Evolutionary conservation across 306 rosid species (phyloP), one percentile per base, ranked within the genome.

Genomic region (Citrullus amarus): DNA sequence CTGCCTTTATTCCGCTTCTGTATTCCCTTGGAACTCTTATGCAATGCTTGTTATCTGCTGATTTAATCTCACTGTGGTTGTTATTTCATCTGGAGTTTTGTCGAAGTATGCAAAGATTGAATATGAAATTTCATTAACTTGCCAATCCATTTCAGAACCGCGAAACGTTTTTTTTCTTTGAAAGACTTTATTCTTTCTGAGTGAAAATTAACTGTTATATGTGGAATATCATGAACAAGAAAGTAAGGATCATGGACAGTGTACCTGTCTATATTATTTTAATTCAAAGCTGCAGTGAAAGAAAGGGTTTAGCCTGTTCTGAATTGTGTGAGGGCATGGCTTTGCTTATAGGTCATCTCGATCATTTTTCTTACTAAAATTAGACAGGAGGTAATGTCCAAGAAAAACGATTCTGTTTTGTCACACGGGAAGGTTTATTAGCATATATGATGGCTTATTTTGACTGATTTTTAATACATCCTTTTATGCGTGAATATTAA

Each of bases 71-170:
- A 51, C 62, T 53, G 44, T 50, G 60, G 60, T 73, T 28, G 57
- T 73, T 51, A 25, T 73, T 36, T 73, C 10, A 73, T 73, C 22
- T 73, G 46, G 44, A 73, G 61, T 73, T 73, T 16, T 73, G 77
- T 73, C 9, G 60, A 72, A 72, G 60, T 8, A 32, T 16, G 44
- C 60, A 9, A 73, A 11, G 55, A 30, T 72, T 73, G 61, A 73
- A 51, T 6, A 16, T 25, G 54, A 71, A 71, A 71, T 71, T 71
- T 25, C 77, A 12, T 46, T 22, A 71, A 28, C 76, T n/a, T 48
- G 41, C 58, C 20, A 48, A 48, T 46, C 20, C 59, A 71, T 25
- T 71, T 71, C 60, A 7, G 41, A 72, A 50, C 60, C 16, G 17
- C 9, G 36, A 7, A 2, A 8, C 15, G n/a, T 50, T 20, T 13